These are phyloP conservation scores for Fusarium sp. DNA, from an alignment of 2,329 filamentous ascomycete genomes.

Conservation along the genomic window DNA sequence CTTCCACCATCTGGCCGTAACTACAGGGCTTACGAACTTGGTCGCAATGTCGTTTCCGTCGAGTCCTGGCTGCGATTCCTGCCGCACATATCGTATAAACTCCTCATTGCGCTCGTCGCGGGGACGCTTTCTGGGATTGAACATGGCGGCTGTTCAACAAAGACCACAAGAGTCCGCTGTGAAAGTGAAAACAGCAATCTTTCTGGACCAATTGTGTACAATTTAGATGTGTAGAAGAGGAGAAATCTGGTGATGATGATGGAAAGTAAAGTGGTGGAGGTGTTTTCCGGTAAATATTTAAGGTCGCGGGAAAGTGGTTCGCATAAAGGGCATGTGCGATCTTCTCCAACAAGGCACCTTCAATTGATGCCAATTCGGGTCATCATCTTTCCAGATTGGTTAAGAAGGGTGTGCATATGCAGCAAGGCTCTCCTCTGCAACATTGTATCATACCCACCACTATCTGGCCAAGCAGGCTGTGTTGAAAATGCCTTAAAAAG, in stretches of 20 bases:
- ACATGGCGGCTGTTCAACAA: neutral
- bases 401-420: neutral
- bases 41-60: neutral
- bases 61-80: neutral
- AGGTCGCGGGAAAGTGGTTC: neutral
- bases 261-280: neutral
- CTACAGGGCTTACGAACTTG: neutral
- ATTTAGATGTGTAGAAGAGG: neutral
- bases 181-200: neutral
- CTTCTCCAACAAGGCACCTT: neutral
- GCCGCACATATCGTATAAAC: neutral
- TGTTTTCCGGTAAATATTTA: neutral
- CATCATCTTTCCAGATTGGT: neutral
- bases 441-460: neutral
- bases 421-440: neutral
- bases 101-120: neutral
- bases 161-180: neutral
- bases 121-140: neutral
- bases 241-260: neutral
- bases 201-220: neutral
- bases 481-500: neutral
- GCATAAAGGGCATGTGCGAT: neutral
- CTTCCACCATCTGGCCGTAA: neutral
- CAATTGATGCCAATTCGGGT: neutral
- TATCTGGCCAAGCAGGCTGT: neutral